These are phyloP conservation scores for Tetrapisispora nanseiensis DNA, from an alignment of 805 yeast species.

Conservation along the genomic window DNA sequence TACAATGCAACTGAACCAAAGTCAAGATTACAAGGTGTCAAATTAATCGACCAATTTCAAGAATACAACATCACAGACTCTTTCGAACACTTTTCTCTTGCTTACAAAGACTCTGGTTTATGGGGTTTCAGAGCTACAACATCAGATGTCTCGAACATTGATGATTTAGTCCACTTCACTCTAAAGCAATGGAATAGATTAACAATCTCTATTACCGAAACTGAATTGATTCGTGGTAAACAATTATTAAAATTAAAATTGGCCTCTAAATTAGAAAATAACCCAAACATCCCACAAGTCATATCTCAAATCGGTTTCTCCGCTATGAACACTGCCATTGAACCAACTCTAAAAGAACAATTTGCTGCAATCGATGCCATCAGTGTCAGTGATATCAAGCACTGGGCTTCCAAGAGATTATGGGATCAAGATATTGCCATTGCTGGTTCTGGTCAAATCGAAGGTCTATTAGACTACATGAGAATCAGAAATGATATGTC, in stretches of 20 bases:
- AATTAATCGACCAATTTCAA: conserved; percentile 57
- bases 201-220: conserved; percentile 61
- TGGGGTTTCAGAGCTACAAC: conserved; percentile 73
- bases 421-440: conserved; percentile 83
- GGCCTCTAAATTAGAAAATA: conserved; percentile 23
- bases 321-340: background rate
- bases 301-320: conserved; percentile 3
- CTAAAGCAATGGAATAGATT: conserved; percentile 84
- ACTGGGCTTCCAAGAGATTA: conserved; percentile 66
- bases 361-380: conserved; percentile 50
- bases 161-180: conserved; percentile 72
- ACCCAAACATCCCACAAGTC: background rate
- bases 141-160: conserved; percentile 49
- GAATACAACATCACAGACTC: conserved; percentile 67
- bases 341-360: conserved; percentile 4
- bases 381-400: conserved; percentile 46
- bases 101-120: conserved; percentile 70
- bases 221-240: conserved; percentile 73
- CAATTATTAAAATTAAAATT: conserved; percentile 56
- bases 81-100: conserved; percentile 59
- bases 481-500: conserved; percentile 86
- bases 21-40: conserved; percentile 53
- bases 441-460: conserved; percentile 80
- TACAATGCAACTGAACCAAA: conserved; percentile 46
- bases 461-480: conserved; percentile 72